Conservation (phyloP, 257 asterid species). For the Eustoma russellianum region DNA sequence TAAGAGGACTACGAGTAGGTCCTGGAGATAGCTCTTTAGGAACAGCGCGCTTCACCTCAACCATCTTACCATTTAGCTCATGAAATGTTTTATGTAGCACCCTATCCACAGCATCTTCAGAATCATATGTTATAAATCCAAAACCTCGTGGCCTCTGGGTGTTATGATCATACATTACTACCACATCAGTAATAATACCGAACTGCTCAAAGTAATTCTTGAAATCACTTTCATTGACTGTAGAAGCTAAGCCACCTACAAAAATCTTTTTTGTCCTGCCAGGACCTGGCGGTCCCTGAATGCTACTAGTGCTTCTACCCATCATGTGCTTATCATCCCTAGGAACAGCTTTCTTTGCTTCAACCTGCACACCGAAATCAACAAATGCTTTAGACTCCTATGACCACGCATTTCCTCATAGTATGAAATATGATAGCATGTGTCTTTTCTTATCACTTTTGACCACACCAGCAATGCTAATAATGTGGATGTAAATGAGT, state of each 20-base stretch:
- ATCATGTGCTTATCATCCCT: conserved; percentile 60
- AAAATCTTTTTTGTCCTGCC: conserved; percentile 83
- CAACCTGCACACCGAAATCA: conserved; percentile 44
- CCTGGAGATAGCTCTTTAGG: conserved; percentile 74
- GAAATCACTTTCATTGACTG: conserved; percentile 68
- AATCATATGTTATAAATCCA: conserved; percentile 68
- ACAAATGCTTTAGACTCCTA: conserved; percentile 11
- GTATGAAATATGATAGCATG: too few relatives aligned
- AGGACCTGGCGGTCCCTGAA: conserved; percentile 69
- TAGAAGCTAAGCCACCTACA: conserved; percentile 85
- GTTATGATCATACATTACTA: conserved; percentile 81
- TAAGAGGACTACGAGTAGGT: conserved; percentile 53
- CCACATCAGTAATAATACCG: conserved; percentile 63
- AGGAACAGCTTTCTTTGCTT: conserved; percentile 88
- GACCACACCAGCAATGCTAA: background rate
- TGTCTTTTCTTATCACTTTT: too few relatives aligned
- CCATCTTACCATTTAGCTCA: conserved; percentile 71
- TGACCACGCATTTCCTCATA: too few relatives aligned
- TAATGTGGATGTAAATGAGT: background rate
- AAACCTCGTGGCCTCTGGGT: conserved; percentile 84
- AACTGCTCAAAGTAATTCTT: conserved; percentile 66
- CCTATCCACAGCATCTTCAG: conserved; percentile 74
- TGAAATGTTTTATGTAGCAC: conserved; percentile 68
- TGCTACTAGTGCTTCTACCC: conserved; percentile 46
- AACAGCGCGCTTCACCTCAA: conserved; percentile 76